Conservation (phyloP, 2,329 filamentous ascomycete genomes). For the Kalmusia sp. region DNA sequence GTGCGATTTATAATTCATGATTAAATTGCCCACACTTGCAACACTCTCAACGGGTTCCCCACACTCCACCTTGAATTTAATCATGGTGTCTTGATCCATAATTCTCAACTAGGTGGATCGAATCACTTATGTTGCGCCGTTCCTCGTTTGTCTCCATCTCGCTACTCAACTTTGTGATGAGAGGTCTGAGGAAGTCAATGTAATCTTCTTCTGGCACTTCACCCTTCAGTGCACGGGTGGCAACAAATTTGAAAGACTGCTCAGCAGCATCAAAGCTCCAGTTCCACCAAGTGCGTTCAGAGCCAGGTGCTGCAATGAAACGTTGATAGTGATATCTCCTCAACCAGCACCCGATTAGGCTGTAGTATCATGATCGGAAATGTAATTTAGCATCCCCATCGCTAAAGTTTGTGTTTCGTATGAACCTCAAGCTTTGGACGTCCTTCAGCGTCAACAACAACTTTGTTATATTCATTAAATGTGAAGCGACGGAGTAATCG, state of each 20-base stretch:
- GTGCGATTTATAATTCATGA: no score
- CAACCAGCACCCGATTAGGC: slow-evolving; percentile 47
- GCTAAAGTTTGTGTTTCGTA: slow-evolving; percentile 42
- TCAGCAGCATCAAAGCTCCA: slow-evolving; percentile 42
- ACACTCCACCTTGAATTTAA: no score
- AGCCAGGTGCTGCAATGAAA: slow-evolving; percentile 43
- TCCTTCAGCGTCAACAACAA: slow-evolving; percentile 43
- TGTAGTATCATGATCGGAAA: slow-evolving; percentile 48
- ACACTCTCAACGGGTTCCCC: no score
- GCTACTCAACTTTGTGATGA: slow-evolving; percentile 42
- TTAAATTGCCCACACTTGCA: no score
- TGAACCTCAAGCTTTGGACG: slow-evolving; percentile 43
- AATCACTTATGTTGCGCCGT: no score
- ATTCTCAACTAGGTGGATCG: no score
- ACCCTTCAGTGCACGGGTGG: slow-evolving; percentile 30
- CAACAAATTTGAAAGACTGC: slow-evolving; percentile 39
- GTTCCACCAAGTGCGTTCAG: slow-evolving; percentile 48
- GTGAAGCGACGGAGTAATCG: slow-evolving; percentile 44
- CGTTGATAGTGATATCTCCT: slow-evolving; percentile 51
- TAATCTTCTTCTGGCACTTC: slow-evolving; percentile 46
- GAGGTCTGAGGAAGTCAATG: slow-evolving; percentile 45
- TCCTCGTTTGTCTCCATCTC: slow-evolving; percentile 46
- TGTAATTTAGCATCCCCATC: slow-evolving; percentile 46
- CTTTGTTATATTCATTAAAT: slow-evolving; percentile 33
- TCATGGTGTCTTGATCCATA: no score